phyloP scores from a whole-genome alignment of 73 alveolate genomes.

The Tetrahymena thermophila region DNA sequence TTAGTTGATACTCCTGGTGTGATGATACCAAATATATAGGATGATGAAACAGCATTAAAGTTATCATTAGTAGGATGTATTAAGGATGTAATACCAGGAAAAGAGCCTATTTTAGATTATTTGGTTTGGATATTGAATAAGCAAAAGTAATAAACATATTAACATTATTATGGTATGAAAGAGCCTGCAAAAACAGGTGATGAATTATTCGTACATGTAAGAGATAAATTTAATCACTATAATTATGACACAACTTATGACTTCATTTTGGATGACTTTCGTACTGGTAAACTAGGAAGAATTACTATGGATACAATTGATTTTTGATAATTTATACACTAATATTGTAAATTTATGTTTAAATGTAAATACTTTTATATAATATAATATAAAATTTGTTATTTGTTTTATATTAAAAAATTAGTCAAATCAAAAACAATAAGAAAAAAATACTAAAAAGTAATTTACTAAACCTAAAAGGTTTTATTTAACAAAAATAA shows the following conservation, averaged over 20 bases:
- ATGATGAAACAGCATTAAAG: constrained; percentile 63
- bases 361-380: neutral
- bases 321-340: neutral
- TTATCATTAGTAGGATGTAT: constrained; percentile 59
- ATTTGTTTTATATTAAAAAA: neutral
- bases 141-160: constrained; percentile 44
- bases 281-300: constrained; percentile 77
- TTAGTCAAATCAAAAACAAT: neutral
- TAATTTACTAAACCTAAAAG: neutral
- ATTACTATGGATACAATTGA: constrained; percentile 58
- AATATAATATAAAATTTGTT: neutral
- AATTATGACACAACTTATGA: constrained; percentile 46
- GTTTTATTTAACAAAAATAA: neutral
- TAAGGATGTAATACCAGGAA: constrained; percentile 67
- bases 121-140: constrained; percentile 53
- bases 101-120: constrained; percentile 58
- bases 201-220: constrained; percentile 31
- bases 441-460: neutral
- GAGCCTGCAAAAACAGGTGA: constrained; percentile 53
- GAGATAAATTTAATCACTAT: constrained; percentile 39
- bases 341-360: neutral
- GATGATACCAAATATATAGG: constrained; percentile 61
- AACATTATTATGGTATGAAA: constrained; percentile 47
- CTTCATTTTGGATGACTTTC: constrained; percentile 54
- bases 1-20: constrained; percentile 88